Evolutionary conservation across 2,329 filamentous ascomycete species (phyloP).

Genomic region (Stenocarpella maydis): DNA sequence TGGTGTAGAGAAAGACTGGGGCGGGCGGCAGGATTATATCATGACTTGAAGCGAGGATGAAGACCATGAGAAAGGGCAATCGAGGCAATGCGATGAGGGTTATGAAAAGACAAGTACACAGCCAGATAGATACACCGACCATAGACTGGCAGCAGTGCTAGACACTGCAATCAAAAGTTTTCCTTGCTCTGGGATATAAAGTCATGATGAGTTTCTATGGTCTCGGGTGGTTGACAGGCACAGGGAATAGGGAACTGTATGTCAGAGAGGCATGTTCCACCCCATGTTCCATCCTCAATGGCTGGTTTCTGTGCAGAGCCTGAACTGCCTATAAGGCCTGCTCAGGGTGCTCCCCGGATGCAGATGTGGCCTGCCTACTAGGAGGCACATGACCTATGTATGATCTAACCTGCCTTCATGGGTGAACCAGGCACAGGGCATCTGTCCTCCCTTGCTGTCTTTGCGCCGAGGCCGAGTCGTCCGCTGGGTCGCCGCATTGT

Average conservation of each 20-base stretch:
- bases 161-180: slow-evolving; percentile 17
- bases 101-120: neutral
- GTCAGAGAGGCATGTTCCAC: neutral
- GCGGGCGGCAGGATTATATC: neutral
- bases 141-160: slow-evolving; percentile 16
- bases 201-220: neutral
- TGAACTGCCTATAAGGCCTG: too few species aligned
- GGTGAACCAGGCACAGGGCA: neutral
- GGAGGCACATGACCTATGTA: too few species aligned
- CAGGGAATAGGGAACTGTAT: neutral
- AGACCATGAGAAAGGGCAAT: neutral
- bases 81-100: neutral
- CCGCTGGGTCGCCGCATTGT: neutral
- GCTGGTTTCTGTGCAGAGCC: neutral
- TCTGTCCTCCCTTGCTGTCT: neutral
- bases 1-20: neutral
- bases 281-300: too few species aligned
- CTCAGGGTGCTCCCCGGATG: neutral
- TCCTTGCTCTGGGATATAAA: neutral
- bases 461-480: neutral
- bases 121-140: neutral
- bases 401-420: neutral
- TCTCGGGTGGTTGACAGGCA: neutral
- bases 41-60: neutral
- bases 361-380: too few species aligned